Evolutionary conservation across 805 yeast genomes (phyloP).

Genomic region (Cyberlindnera euphorbiiphila): DNA sequence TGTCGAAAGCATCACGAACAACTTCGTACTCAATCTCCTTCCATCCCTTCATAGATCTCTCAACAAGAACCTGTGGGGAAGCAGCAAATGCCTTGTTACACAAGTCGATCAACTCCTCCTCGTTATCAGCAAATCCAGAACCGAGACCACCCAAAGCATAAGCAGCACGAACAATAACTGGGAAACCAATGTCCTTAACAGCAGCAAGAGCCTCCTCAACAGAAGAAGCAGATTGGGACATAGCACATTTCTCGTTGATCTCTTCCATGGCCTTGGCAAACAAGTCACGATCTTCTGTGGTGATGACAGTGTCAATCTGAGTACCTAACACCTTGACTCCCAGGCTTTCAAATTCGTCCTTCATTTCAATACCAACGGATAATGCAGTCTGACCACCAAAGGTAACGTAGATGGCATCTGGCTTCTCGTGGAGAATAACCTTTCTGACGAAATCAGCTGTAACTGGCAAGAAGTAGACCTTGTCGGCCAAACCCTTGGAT

Average conservation of each 20-base stretch:
- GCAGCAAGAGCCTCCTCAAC: slow-evolving; percentile 92
- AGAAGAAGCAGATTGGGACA: slow-evolving; percentile 78
- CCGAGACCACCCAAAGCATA: slow-evolving; percentile 97
- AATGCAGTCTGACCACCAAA: slow-evolving; percentile 99
- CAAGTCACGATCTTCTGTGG: slow-evolving; percentile 97
- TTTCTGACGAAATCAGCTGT: slow-evolving; percentile 94
- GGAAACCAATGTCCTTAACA: slow-evolving; percentile 74
- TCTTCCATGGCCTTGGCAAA: slow-evolving; percentile 94
- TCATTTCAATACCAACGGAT: slow-evolving; percentile 90
- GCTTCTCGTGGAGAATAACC: slow-evolving; percentile 90
- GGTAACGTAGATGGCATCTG: slow-evolving; percentile 95
- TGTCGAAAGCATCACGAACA: slow-evolving; percentile 92
- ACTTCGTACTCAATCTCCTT: slow-evolving; percentile 98
- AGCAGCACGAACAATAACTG: slow-evolving; percentile 96
- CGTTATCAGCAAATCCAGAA: slow-evolving; percentile 90
- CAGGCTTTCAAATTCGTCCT: slow-evolving; percentile 87
- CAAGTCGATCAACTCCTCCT: slow-evolving; percentile 76
- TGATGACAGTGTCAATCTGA: slow-evolving; percentile 90
- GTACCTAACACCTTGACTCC: slow-evolving; percentile 97
- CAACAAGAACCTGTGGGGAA: slow-evolving; percentile 94
- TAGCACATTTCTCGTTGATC: slow-evolving; percentile 93
- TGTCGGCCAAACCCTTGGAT: slow-evolving; percentile 95
- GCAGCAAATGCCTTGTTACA: slow-evolving; percentile 85
- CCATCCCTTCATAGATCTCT: slow-evolving; percentile 98
- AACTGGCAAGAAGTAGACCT: slow-evolving; percentile 97